phyloP scores from a whole-genome alignment of 2,329 filamentous ascomycete genomes.

The Fusarium sp. region DNA sequence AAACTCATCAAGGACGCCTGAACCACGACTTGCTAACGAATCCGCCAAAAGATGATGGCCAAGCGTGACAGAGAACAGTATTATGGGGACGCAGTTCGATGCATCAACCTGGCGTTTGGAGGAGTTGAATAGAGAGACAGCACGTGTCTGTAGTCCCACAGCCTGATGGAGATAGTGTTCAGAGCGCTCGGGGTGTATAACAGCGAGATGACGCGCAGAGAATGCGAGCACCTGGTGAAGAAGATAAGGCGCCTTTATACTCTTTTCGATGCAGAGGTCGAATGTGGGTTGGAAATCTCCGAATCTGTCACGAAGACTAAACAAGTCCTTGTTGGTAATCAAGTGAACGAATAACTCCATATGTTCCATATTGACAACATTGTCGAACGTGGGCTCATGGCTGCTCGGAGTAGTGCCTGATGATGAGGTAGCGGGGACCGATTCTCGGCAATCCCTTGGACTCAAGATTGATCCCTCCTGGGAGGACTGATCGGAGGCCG shows the following conservation, averaged over 20 bases:
- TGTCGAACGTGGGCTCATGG: neutral
- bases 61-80: conserved; percentile 27
- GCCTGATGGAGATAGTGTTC: neutral
- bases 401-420: neutral
- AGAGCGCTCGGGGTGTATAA: neutral
- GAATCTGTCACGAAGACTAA: conserved; percentile 8
- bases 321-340: neutral
- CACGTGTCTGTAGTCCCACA: conserved; percentile 15
- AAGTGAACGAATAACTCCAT: conserved; percentile 30
- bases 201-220: conserved; percentile 29
- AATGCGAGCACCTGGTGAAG: conserved; percentile 31
- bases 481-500: rapidly evolving
- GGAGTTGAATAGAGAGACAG: conserved; percentile 30
- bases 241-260: conserved; percentile 21
- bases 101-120: neutral
- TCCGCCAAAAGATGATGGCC: conserved; percentile 33
- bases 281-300: neutral
- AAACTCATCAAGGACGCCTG: neutral
- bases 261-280: neutral
- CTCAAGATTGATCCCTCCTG: neutral
- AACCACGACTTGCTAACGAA: neutral
- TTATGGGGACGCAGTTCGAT: conserved; percentile 23
- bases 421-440: neutral
- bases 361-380: conserved; percentile 10
- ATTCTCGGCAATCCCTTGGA: rapidly evolving